phyloP scores from a whole-genome alignment of 2,329 filamentous ascomycete species.

The Monosporascus sp. region DNA sequence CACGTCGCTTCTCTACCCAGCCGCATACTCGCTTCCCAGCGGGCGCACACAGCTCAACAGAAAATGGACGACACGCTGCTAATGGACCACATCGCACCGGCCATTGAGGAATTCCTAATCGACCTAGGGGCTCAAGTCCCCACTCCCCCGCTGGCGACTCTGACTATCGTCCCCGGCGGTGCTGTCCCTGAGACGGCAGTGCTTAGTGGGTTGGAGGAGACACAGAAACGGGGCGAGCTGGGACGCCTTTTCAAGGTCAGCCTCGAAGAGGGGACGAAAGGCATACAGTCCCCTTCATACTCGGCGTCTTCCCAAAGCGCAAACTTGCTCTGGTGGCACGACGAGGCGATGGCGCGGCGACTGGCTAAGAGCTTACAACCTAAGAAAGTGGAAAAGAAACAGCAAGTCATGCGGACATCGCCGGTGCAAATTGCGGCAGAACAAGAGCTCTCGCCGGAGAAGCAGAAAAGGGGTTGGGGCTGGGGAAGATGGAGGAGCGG shows the following conservation, averaged over 20 bases:
- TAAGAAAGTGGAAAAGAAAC: constrained; percentile 7
- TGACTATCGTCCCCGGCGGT: constrained; percentile 39
- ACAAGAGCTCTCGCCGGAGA: constrained; percentile 22
- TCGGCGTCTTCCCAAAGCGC: constrained; percentile 1
- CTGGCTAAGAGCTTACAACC: constrained; percentile 41
- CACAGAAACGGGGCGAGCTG: constrained; percentile 22
- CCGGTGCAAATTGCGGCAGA: constrained; percentile 26
- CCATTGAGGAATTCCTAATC: constrained; percentile 37
- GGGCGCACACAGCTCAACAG: constrained; percentile 28
- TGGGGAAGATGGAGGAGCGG: constrained; percentile 4
- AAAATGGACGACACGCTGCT: constrained; percentile 33
- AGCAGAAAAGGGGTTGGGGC: constrained; percentile 27
- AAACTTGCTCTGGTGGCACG: constrained; percentile 39
- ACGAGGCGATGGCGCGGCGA: constrained; percentile 40
- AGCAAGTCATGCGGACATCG: constrained; percentile 3
- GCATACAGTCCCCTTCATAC: constrained; percentile 1
- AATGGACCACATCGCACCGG: constrained; percentile 34
- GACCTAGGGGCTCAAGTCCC: constrained; percentile 27
- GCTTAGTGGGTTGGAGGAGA: constrained; percentile 24
- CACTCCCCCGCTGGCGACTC: constrained; percentile 32
- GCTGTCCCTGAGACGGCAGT: constrained; percentile 29
- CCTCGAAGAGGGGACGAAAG: background rate
- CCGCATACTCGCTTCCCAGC: constrained; percentile 31
- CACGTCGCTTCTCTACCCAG: constrained; percentile 33
- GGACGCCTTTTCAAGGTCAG: constrained; percentile 17